phyloP scores from a whole-genome alignment of 2,329 filamentous ascomycete genomes.

The Grosmannia clavigera region DNA sequence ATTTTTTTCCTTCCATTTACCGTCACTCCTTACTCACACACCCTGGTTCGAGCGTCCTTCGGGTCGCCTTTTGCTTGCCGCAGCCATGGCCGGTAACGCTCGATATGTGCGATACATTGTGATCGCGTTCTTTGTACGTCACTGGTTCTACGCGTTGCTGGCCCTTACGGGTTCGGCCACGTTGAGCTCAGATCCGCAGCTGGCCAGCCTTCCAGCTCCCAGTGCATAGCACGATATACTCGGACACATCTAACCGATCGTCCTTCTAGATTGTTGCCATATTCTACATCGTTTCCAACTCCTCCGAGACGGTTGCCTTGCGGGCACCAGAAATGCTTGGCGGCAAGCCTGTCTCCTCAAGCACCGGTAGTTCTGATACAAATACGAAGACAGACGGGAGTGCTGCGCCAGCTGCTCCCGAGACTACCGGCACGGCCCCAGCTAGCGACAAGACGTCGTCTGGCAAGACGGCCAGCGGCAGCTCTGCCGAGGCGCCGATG shows the following conservation, averaged over 20 bases:
- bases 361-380: neutral
- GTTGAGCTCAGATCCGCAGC: neutral
- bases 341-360: conserved; percentile 1
- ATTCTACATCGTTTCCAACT: conserved; percentile 68
- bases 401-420: neutral
- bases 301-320: conserved; percentile 31
- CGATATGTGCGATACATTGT: conserved; percentile 69
- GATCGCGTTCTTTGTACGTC: conserved; percentile 65
- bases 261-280: conserved; percentile 47
- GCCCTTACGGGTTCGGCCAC: too few relatives aligned
- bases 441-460: neutral
- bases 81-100: conserved; percentile 48
- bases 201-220: neutral
- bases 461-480: neutral
- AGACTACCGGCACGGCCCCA: neutral
- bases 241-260: neutral
- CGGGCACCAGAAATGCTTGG: conserved; percentile 12
- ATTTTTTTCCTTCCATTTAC: neutral
- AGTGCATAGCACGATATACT: neutral
- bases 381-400: neutral
- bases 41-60: neutral
- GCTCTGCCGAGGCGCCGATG: conserved; percentile 30
- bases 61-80: conserved; percentile 3
- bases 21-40: neutral
- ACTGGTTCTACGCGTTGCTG: neutral